Conservation (phyloP, 768 basidiomycete species). For the Cystofilobasidium bisporidii region DNA sequence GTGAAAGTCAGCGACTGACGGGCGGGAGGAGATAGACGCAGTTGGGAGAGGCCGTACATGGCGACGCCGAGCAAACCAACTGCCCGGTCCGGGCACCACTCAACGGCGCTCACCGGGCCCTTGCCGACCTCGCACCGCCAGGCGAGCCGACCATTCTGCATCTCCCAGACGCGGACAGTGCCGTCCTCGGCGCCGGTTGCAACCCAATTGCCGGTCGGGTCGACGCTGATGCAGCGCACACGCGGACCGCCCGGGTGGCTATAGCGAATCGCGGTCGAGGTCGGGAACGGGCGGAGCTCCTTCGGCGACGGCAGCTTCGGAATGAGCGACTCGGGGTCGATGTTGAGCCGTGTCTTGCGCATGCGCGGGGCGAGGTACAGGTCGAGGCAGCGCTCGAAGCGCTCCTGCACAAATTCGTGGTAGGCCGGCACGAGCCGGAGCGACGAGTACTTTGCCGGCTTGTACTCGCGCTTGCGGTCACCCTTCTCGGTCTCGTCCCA, state of each 20-base stretch:
- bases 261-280: slow-evolving; percentile 63
- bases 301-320: slow-evolving; percentile 88
- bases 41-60: slow-evolving; percentile 54
- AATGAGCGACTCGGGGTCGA: slow-evolving; percentile 80
- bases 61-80: slow-evolving; percentile 68
- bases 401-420: slow-evolving; percentile 80
- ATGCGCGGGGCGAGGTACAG: slow-evolving; percentile 91
- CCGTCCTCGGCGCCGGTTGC: slow-evolving; percentile 86
- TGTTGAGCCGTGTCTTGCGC: slow-evolving; percentile 62
- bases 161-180: slow-evolving; percentile 79
- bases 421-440: slow-evolving; percentile 88
- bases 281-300: slow-evolving; percentile 89
- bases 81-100: slow-evolving; percentile 88
- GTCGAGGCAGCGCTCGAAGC: slow-evolving; percentile 87
- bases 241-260: slow-evolving; percentile 54
- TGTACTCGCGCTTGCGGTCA: slow-evolving; percentile 78
- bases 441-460: slow-evolving; percentile 74
- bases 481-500: slow-evolving; percentile 79
- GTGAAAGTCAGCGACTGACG: slow-evolving; percentile 11
- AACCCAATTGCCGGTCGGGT: slow-evolving; percentile 84
- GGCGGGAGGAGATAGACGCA: neutral
- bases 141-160: slow-evolving; percentile 75
- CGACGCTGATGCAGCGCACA: slow-evolving; percentile 64
- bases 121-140: slow-evolving; percentile 72
- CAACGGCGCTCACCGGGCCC: slow-evolving; percentile 65